Evolutionary conservation across 176 grass and related monocot genomes (phyloP), one percentile per base, ranked within the genome.

Genomic region (Musa itinerans): DNA sequence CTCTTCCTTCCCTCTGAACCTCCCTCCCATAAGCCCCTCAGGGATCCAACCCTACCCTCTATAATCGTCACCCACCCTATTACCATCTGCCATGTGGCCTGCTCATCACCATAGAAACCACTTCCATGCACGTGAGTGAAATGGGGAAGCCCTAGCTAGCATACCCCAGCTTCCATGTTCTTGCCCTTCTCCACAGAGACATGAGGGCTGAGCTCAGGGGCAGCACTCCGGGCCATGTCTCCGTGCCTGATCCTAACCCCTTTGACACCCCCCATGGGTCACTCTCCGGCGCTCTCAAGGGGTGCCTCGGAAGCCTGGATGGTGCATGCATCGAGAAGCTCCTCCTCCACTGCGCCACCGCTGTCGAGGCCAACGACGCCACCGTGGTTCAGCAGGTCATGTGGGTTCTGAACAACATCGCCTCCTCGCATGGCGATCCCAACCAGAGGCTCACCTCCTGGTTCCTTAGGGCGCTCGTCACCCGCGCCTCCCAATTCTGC

Each of bases 331-430:
- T 80, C 11, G 78, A 80, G 78, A 80, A 80, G 78, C 69, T 80
- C 56, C 58, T 80, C 34, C 78, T 80, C 58, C 78, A 73, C 69
- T 80, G 78, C 68, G 78, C 78, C 23, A 17, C 56, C 1, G 78
- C 78, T 9, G 55, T 80, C 20, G 78, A 80, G 57, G 55, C 78
- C 22, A 80, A 80, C 22, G 78, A 80, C 55, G 69, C 71, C 24
- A 80, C 78, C 69, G 21, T 80, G 21, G 78, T 71, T 4, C 78
- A 80, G 48, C 78, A 80, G 49, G 69, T 80, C 57, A 80, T 80
- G 78, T 80, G 78, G 78, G 78, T 80, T 7, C 78, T 80, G 56
- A 80, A 80, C 69, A 80, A 80, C 68, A 71, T 80, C 54, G 78
- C 78, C 57, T 80, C 56, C 16, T 8, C 69, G 1, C 21, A 80